A percentile compares a stretch with the other conserved stretches of the same genome.
These are phyloP conservation scores for Pythium graminicola DNA, from an alignment of 352 stramenopile species.

Conservation along the genomic window DNA sequence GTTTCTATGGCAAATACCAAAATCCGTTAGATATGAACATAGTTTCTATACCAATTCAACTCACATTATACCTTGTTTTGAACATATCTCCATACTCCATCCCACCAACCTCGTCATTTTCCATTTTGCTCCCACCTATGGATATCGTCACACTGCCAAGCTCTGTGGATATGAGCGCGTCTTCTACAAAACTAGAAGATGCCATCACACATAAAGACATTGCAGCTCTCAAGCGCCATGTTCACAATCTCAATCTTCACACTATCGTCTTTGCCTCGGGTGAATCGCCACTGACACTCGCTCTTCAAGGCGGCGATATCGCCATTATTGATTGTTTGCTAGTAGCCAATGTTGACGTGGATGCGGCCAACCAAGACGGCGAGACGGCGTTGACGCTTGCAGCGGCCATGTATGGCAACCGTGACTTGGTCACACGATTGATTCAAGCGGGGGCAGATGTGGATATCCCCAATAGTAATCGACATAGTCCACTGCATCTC, in stretches of 20 bases:
- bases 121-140: too few species aligned
- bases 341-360: neutral
- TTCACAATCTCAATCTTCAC: neutral
- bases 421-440: neutral
- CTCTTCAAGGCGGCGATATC: neutral
- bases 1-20: too few species aligned
- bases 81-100: too few species aligned
- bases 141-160: too few species aligned
- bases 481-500: neutral
- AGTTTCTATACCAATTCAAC: too few species aligned
- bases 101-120: too few species aligned
- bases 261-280: neutral
- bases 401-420: neutral
- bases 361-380: neutral
- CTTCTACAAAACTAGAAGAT: too few species aligned
- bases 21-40: too few species aligned
- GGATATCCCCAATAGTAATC: neutral
- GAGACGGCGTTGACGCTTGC: neutral
- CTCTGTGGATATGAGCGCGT: too few species aligned
- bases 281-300: neutral
- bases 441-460: neutral
- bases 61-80: too few species aligned
- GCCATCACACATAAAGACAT: neutral
- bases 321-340: neutral
- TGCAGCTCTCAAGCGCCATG: neutral